A percentile compares a stretch with the other conserved stretches of the same genome.
These are phyloP conservation scores for Porcisia deanei DNA, from an alignment of 208 protist genomes.

Conservation along the genomic window DNA sequence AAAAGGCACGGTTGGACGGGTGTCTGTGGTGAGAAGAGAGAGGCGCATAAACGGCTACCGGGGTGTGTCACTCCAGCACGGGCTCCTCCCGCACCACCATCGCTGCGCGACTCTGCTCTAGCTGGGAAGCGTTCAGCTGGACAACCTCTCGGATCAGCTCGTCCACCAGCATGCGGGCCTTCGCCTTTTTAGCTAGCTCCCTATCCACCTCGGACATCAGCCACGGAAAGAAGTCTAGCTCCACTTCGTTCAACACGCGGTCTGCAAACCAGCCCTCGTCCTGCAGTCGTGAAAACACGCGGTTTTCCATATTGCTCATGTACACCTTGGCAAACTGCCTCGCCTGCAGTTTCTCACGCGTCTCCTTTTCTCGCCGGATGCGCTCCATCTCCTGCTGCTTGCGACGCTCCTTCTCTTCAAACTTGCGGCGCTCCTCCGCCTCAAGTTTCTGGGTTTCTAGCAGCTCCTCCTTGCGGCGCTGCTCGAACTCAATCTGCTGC, in stretches of 20 bases:
- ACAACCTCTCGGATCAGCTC: slow-evolving; percentile 88
- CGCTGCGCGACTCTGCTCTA: slow-evolving; percentile 37
- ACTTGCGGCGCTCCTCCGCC: slow-evolving; percentile 92
- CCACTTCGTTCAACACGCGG: slow-evolving; percentile 92
- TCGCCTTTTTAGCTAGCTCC: slow-evolving; percentile 83
- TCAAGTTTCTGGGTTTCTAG: slow-evolving; percentile 95
- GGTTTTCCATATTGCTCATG: slow-evolving; percentile 91
- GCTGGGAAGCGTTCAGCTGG: slow-evolving; percentile 45
- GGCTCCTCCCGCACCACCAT: neutral
- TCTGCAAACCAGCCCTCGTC: slow-evolving; percentile 97
- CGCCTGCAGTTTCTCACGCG: slow-evolving; percentile 93
- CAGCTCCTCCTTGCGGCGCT: slow-evolving; percentile 95
- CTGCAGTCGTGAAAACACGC: slow-evolving; percentile 91
- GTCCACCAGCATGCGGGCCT: slow-evolving; percentile 80
- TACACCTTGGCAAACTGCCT: slow-evolving; percentile 94
- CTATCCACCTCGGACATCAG: slow-evolving; percentile 83
- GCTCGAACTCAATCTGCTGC: slow-evolving; percentile 96
- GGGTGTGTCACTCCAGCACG: neutral
- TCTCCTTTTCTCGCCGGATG: slow-evolving; percentile 89
- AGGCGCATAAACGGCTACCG: neutral
- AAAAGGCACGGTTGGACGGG: neutral
- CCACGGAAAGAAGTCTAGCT: slow-evolving; percentile 95
- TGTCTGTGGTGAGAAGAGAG: neutral
- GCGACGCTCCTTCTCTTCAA: slow-evolving; percentile 96
- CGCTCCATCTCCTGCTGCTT: slow-evolving; percentile 94